Evolutionary conservation across 805 yeast species (phyloP).

Genomic region (Candida boleticola): DNA sequence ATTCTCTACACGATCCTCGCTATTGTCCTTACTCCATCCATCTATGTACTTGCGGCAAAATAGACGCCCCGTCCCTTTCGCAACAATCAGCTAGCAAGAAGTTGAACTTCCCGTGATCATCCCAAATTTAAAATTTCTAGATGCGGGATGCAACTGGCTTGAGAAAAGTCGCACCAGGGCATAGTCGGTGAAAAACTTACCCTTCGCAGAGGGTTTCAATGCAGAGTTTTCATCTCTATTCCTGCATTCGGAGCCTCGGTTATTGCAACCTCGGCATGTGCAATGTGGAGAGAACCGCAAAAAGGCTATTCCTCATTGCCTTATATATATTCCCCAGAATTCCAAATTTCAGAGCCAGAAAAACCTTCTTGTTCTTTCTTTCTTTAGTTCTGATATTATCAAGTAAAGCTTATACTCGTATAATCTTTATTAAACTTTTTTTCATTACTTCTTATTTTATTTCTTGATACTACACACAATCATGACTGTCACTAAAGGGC

Average conservation of each 20-base stretch:
- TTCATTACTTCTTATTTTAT: background rate
- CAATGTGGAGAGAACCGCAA: slow-evolving; percentile 3
- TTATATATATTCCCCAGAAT: slow-evolving; percentile 7
- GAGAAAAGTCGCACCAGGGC: too few species aligned
- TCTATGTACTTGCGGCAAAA: too few species aligned
- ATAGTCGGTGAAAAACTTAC: too few species aligned
- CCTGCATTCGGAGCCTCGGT: slow-evolving; percentile 6
- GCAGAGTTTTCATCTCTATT: background rate
- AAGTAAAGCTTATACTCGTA: background rate
- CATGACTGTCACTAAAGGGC: slow-evolving; percentile 19
- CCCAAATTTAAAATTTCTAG: too few species aligned
- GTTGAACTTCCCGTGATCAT: too few species aligned
- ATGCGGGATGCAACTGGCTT: too few species aligned
- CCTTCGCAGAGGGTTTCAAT: background rate
- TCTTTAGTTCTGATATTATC: background rate
- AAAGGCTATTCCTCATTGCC: background rate
- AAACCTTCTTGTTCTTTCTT: background rate
- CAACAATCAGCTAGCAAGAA: too few species aligned
- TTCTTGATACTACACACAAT: background rate
- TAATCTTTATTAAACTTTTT: background rate
- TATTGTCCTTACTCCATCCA: too few species aligned
- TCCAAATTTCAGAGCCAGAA: background rate
- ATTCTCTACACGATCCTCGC: too few species aligned
- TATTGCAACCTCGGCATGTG: slow-evolving; percentile 6
- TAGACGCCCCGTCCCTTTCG: too few species aligned